Conservation (phyloP, 2,329 filamentous ascomycete species). For the Nemania sp. region DNA sequence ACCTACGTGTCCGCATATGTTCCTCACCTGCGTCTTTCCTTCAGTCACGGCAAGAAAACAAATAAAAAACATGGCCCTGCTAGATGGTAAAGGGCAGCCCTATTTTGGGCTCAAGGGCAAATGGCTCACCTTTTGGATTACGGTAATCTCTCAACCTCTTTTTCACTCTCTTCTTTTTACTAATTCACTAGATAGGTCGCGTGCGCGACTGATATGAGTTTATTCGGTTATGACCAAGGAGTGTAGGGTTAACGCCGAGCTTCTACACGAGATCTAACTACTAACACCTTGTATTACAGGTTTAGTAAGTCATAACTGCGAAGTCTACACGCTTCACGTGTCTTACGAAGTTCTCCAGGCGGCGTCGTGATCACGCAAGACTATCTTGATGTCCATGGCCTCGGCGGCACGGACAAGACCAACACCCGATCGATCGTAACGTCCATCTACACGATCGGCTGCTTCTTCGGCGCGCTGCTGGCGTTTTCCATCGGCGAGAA, state of each 20-base stretch:
- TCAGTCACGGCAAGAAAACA: not conserved
- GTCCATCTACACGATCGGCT: constrained; percentile 49
- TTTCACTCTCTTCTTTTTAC: not conserved
- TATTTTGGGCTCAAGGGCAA: constrained; percentile 38
- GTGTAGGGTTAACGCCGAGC: constrained; percentile 38
- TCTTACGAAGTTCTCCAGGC: constrained; percentile 19
- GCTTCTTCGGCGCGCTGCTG: constrained; percentile 47
- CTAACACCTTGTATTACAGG: not conserved
- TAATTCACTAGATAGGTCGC: constrained; percentile 29
- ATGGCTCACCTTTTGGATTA: constrained; percentile 41
- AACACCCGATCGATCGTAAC: constrained; percentile 51
- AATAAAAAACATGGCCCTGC: not conserved
- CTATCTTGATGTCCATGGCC: constrained; percentile 53
- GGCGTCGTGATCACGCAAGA: constrained; percentile 59
- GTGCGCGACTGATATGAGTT: constrained; percentile 38
- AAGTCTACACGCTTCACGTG: not conserved
- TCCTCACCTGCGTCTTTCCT: not conserved
- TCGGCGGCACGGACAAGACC: constrained; percentile 46
- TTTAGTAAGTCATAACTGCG: constrained; percentile 15
- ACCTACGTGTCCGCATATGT: not conserved
- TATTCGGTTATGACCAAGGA: constrained; percentile 53
- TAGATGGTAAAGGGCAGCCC: constrained; percentile 21
- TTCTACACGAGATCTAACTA: not conserved
- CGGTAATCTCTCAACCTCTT: constrained; percentile 11
- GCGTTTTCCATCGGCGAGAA: constrained; percentile 48